These are phyloP conservation scores for Naganishia antarctica DNA, from an alignment of 768 basidiomycete species.

Conservation along the genomic window DNA sequence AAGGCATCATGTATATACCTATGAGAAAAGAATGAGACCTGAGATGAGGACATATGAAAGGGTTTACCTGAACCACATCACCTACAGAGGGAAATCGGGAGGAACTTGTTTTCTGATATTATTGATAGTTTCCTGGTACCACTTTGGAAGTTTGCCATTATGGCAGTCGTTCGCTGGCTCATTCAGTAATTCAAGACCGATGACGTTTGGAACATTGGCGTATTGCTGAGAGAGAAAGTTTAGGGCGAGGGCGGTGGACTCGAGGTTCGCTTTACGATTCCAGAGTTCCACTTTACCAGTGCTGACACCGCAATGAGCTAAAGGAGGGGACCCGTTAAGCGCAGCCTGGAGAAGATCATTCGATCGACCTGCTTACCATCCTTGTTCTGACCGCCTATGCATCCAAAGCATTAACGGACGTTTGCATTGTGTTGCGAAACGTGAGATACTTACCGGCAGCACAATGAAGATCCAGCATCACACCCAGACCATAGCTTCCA, in stretches of 20 bases:
- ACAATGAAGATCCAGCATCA: constrained; percentile 78
- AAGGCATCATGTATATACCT: constrained; percentile 69
- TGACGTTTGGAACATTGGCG: constrained; percentile 54
- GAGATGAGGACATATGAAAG: not conserved
- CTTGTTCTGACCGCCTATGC: constrained; percentile 45
- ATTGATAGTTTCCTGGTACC: constrained; percentile 61
- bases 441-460: constrained; percentile 61
- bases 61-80: not conserved
- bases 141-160: constrained; percentile 55
- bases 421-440: too few species aligned
- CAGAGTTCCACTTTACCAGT: constrained; percentile 50
- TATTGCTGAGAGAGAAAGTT: constrained; percentile 47
- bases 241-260: constrained; percentile 44
- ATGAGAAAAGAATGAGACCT: not conserved
- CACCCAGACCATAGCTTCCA: constrained; percentile 62
- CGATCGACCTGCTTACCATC: constrained; percentile 45
- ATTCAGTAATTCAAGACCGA: constrained; percentile 60
- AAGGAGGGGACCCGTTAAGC: not conserved
- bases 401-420: constrained; percentile 54
- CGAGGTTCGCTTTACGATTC: constrained; percentile 38
- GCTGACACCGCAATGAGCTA: constrained; percentile 54
- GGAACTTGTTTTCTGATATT: constrained; percentile 56
- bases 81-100: constrained; percentile 57
- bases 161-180: constrained; percentile 54
- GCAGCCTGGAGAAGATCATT: too few species aligned